phyloP scores from a whole-genome alignment of 306 rosid genomes.

The Glycyrrhiza uralensis region DNA sequence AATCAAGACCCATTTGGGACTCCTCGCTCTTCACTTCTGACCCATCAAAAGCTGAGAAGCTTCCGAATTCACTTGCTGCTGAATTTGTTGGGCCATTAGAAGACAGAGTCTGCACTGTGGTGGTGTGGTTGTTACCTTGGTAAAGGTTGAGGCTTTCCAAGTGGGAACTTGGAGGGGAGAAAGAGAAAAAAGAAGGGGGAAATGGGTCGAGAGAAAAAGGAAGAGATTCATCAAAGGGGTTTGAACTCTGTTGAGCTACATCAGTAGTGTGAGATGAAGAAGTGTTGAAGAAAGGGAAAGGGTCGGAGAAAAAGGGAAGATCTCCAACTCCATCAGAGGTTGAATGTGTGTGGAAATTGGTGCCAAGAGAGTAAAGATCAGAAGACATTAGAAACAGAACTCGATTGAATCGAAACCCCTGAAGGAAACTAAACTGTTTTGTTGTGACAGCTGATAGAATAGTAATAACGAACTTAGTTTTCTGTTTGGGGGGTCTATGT shows the following conservation, averaged over 20 bases:
- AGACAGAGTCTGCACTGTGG: neutral
- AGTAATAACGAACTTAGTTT: neutral
- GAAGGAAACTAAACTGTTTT: neutral
- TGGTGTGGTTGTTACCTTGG: neutral
- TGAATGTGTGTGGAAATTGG: slow-evolving; percentile 36
- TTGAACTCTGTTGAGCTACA: slow-evolving; percentile 31
- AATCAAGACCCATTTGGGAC: slow-evolving; percentile 38
- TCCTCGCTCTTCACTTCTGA: slow-evolving; percentile 65
- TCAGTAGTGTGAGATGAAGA: slow-evolving; percentile 49
- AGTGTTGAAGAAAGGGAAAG: slow-evolving; percentile 38
- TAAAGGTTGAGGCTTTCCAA: slow-evolving; percentile 39
- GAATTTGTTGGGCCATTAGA: slow-evolving; percentile 5
- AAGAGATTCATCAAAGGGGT: slow-evolving; percentile 31
- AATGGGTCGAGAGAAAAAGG: slow-evolving; percentile 36
- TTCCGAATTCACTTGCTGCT: slow-evolving; percentile 28
- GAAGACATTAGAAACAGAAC: slow-evolving; percentile 62
- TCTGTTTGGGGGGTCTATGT: slow-evolving; percentile 16
- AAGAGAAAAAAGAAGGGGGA: slow-evolving; percentile 39
- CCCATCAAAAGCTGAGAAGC: slow-evolving; percentile 38
- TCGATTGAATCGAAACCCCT: neutral
- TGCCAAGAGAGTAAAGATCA: slow-evolving; percentile 49
- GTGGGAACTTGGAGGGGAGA: slow-evolving; percentile 57
- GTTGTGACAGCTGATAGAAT: neutral
- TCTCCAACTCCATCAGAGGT: slow-evolving; percentile 45
- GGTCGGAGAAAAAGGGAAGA: slow-evolving; percentile 40